Base-by-base conservation (phyloP, 108 stramenopile species). In the Conticribra guillardii region DNA sequence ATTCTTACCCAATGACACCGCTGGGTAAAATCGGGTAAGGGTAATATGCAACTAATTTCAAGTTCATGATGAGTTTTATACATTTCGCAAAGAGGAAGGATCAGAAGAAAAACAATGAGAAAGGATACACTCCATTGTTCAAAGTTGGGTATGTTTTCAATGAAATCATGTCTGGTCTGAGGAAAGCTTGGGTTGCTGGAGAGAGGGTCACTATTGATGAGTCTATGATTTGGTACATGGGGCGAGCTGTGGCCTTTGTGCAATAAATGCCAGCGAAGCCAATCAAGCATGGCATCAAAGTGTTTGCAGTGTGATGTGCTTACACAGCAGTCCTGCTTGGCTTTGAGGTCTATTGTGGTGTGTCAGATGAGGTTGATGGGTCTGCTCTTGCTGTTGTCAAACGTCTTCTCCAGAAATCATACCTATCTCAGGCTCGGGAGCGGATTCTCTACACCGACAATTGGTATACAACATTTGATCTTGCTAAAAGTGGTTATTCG, bases 391-490 rank as follows among this genome's bases (percentile, higher is more conserved):
- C 5, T 41, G 11, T 41, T 41, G 37, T 41, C 37, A 41, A 41
- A 11, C 37, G 11, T 18, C 34, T 37, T 16, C 19, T 21, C n/a
- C 21, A 17, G 4, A 4, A 59, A 34, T 29, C 58, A 3, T 4
- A 34, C 8, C 22, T 62, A 1, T 21, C 44, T 26, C 7, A 3
- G 4, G 19, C 45, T 23, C 32, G 45, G 8, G 71, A 61, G 0
- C 32, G 60, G 0, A 62, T 45, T 26, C 33, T 72, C 0, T 61
- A 54, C 37, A 63, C 71, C 16, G 54, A 72, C 60, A 72, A 72
- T 24, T 72, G 37, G 0, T 63, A 72, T 21, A 72, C 61, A 3
- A 53, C 34, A 2, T 21, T 61, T 9, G 23, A 8, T 21, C 34
- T 72, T 1, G 60, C 60, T 8, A 52, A 44, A 30, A n/a, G n/a